Evolutionary conservation across 148 eudicot genomes (phyloP), one percentile per base, ranked within the genome.

Genomic region (Nepenthes gracilis): DNA sequence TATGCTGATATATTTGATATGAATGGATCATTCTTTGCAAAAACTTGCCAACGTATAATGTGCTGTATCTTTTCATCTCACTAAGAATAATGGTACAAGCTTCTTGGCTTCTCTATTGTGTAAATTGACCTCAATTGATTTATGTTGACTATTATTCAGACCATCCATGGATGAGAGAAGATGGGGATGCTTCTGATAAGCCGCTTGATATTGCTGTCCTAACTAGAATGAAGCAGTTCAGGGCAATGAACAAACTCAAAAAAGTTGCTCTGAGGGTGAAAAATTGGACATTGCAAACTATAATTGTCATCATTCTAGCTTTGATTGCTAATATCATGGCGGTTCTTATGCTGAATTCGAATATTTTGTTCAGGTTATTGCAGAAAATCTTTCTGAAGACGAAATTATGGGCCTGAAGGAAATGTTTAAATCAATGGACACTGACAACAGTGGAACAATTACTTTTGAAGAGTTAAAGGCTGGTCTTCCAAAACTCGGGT

Each of bases 241-340:
- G 98, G 60, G 98, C 96, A 51, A 92, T 92, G 98, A 92, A 92
- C 82, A 92, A 88, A 80, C 94, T 92, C 55, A 92, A 92, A 68
- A 90, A 92, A 84, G 91, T 92, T 50, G 98, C 98, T 50, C 65
- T 92, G 43, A 88, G 88, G 94, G 98, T 92, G 58, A 66, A 77
- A 23, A 66, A 50, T 58, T 13, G 60, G 23, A 14, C 36, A 23
- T 59, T 35, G 2, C 14, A 14, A 12, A n/a, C 33, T 57, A 8
- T 53, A 14, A 15, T 57, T 5, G 14, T 49, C 9, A 7, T 34
- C 3, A 11, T 49, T 67, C 49, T 62, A 47, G 58, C 49, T 36
- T 32, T 12, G 35, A 49, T 38, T 33, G 13, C 37, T 55, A 9
- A 8, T 35, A 7, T 54, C 23, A 1, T 5, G 1, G 9, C 1